Percentiles rank a stretch among this genome's conserved stretches.
phyloP scores from a whole-genome alignment of 2,329 filamentous ascomycete genomes.

The Paecilomyces fulvus region DNA sequence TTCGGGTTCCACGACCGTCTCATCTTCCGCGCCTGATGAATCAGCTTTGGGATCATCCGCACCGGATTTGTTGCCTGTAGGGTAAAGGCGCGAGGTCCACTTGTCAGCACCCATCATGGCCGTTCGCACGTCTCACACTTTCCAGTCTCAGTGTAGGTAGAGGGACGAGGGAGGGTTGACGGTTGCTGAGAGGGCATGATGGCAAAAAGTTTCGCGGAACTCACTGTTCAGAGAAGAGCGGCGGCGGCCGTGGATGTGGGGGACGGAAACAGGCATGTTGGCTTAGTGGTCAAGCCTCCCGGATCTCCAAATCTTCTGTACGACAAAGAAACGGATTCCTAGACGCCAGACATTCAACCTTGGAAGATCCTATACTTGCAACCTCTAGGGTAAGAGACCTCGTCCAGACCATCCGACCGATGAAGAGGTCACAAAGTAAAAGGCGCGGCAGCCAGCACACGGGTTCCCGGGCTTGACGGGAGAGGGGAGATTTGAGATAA shows the following conservation, averaged over 20 bases:
- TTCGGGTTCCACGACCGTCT: conserved; percentile 76
- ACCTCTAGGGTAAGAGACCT: neutral
- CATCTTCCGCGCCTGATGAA: conserved; percentile 54
- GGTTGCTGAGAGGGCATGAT: neutral
- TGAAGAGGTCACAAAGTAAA: neutral
- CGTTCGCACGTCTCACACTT: neutral
- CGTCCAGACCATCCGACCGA: neutral
- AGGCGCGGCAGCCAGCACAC: neutral
- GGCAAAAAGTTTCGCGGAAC: conserved; percentile 9
- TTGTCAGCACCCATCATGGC: conserved; percentile 4
- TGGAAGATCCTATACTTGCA: neutral
- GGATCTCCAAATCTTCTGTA: neutral
- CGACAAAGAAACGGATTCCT: neutral
- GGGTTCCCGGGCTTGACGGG: neutral
- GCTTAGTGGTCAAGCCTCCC: neutral
- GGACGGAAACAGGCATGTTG: conserved; percentile 23
- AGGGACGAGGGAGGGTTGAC: neutral
- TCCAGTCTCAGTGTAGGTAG: neutral
- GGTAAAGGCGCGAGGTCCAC: conserved; percentile 13
- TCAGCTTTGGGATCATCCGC: conserved; percentile 43
- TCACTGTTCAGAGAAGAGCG: conserved; percentile 31
- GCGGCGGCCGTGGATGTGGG: conserved; percentile 26
- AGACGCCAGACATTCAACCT: neutral
- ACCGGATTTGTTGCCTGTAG: conserved; percentile 46
- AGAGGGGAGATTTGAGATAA: neutral